phyloP scores from a whole-genome alignment of 192 early-diverging fungal genomes.

The Backusella liffmaniae region DNA sequence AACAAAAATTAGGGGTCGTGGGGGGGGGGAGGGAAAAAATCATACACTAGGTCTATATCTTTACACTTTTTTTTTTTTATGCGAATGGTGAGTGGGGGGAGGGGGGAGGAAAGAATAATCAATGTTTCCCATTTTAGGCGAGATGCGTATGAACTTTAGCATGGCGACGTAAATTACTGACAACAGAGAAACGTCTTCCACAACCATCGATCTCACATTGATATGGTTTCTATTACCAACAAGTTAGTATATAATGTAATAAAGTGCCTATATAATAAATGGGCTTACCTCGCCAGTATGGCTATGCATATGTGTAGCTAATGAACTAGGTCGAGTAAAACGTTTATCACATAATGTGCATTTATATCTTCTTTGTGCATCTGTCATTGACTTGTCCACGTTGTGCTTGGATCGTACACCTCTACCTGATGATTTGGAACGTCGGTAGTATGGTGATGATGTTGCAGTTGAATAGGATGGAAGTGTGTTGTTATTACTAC shows the following conservation, averaged over 20 bases:
- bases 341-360: conserved; percentile 36
- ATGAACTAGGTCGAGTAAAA: conserved; percentile 39
- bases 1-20: no score
- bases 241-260: background rate
- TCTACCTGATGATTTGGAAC: background rate
- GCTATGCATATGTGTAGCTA: conserved; percentile 39
- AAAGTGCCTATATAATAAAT: background rate
- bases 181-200: conserved; percentile 65
- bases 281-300: conserved; percentile 39
- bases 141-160: conserved; percentile 47
- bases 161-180: conserved; percentile 68
- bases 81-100: background rate
- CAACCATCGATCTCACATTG: conserved; percentile 59
- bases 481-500: background rate
- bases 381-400: background rate
- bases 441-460: background rate
- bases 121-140: background rate
- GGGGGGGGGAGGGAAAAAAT: background rate
- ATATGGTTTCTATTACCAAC: conserved; percentile 32
- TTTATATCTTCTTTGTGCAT: conserved; percentile 31
- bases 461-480: background rate
- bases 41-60: background rate
- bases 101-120: background rate
- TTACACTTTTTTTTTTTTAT: background rate
- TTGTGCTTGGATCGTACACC: background rate